Evolutionary conservation across 2,329 filamentous ascomycete species (phyloP), one percentile per base, ranked within the genome.

Genomic region (Aureobasidium namibiae): DNA sequence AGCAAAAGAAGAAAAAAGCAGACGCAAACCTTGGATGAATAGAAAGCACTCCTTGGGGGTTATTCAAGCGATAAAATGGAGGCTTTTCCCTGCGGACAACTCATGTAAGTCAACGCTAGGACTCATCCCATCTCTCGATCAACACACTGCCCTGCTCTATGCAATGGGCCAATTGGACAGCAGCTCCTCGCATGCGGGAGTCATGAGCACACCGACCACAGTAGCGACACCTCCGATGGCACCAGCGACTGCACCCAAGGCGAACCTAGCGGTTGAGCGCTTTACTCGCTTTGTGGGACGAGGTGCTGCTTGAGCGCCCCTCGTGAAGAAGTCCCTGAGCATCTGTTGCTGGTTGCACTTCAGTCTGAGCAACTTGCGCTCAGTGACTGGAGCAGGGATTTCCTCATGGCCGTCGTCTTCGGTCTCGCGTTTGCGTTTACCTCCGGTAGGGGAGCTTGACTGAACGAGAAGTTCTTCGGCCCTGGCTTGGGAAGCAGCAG

Each of bases 361-460:
- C 16, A 42, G n/a, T 10, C 45, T 56, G 26, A 56, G 29, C 33
- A 54, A 23, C 18, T 45, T 45, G n/a, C 39, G 52, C 14, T 11
- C 52, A 56, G 52, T 11, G 1, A 29, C 10, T n/a, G 39, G 29
- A 26, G 38, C 29, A 45, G 41, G n/a, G 26, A 31, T 13, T 16
- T 53, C 57, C 29, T 49, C 44, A 3, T 38, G 24, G 11, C 45
- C 57, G 4, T 52, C 57, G 21, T 59, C 57, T 8, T 52, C 18
- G n/a, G 26, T 29, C 13, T 52, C 57, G 13, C 57, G 45, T 21
- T 59, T 59, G 39, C 57, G 57, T 21, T 59, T 59, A 33, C 23
- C n/a, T 24, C 57, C 46, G 26, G 26, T 34, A 2, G 52, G 21
- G 8, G 39, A 36, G 8, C 45, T 38, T 7, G 42, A 29, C 38